phyloP scores from a whole-genome alignment of 2,329 filamentous ascomycete genomes.

The Exophiala calicioides region DNA sequence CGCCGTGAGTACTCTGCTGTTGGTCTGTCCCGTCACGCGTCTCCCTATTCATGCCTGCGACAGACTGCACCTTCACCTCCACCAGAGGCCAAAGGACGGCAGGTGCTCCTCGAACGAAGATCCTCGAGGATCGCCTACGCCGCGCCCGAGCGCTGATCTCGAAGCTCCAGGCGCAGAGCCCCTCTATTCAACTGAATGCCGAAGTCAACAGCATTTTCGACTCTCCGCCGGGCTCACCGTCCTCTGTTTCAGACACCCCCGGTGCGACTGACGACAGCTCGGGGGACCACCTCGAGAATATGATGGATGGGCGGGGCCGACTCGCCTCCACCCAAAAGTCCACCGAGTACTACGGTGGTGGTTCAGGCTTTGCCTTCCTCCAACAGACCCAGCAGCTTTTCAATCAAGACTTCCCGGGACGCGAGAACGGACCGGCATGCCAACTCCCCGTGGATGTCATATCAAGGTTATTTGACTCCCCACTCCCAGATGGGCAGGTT shows the following conservation, averaged over 20 bases:
- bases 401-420: slow-evolving; percentile 8
- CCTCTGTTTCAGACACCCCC: slow-evolving; percentile 3
- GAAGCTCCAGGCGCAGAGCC: slow-evolving; percentile 15
- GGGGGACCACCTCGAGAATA: slow-evolving; percentile 23
- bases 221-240: slow-evolving; percentile 16
- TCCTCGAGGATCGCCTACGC: slow-evolving; percentile 26
- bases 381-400: slow-evolving; percentile 22
- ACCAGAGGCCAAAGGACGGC: slow-evolving; percentile 15
- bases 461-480: slow-evolving; percentile 25
- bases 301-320: slow-evolving; percentile 23
- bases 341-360: slow-evolving; percentile 22
- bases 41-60: neutral
- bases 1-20: slow-evolving; percentile 13
- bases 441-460: slow-evolving; percentile 8
- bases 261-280: slow-evolving; percentile 9
- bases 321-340: slow-evolving; percentile 15
- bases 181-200: slow-evolving; percentile 10
- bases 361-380: slow-evolving; percentile 24
- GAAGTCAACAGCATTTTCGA: slow-evolving; percentile 24
- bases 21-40: neutral
- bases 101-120: slow-evolving; percentile 19
- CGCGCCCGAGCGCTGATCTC: slow-evolving; percentile 18
- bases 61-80: slow-evolving; percentile 25
- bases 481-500: slow-evolving; percentile 19
- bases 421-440: neutral